A percentile compares a stretch with the other conserved stretches of the same genome.
Conservation (phyloP, 345 rosid species). For the Syzygium jambos region DNA sequence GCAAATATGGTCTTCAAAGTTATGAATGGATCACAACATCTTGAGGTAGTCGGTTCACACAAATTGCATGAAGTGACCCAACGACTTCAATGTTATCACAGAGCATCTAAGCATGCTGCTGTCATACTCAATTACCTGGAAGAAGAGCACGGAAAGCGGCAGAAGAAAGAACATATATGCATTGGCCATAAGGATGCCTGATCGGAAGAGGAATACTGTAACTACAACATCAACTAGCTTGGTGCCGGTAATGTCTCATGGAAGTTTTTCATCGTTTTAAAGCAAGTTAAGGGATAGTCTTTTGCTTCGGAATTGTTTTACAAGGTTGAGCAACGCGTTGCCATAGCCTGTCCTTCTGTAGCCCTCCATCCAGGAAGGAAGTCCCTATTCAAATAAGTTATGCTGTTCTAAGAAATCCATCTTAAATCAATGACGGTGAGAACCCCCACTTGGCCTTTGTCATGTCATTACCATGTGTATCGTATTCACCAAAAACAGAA, state of each 20-base stretch:
- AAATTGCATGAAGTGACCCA: not conserved
- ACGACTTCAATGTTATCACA: not conserved
- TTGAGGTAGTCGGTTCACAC: fast-evolving
- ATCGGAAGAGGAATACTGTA: not conserved
- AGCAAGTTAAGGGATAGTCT: not conserved
- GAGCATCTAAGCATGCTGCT: not conserved
- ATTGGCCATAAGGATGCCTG: not conserved
- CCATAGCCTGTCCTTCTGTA: not conserved
- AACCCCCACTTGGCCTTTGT: not conserved
- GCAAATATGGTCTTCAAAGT: not conserved
- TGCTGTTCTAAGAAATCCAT: not conserved
- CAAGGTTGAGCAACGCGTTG: not conserved
- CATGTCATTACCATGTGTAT: not conserved
- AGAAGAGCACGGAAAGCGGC: not conserved
- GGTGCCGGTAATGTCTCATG: not conserved
- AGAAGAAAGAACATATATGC: not conserved
- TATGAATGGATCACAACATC: not conserved
- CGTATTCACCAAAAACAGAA: not conserved
- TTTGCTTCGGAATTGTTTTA: not conserved
- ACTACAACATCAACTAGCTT: not conserved
- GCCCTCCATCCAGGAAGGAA: not conserved
- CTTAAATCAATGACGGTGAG: not conserved
- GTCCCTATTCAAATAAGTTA: not conserved
- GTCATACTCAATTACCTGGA: not conserved
- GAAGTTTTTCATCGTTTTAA: not conserved